Conservation (phyloP, 768 basidiomycete species). For the Tylopilus intermedius region DNA sequence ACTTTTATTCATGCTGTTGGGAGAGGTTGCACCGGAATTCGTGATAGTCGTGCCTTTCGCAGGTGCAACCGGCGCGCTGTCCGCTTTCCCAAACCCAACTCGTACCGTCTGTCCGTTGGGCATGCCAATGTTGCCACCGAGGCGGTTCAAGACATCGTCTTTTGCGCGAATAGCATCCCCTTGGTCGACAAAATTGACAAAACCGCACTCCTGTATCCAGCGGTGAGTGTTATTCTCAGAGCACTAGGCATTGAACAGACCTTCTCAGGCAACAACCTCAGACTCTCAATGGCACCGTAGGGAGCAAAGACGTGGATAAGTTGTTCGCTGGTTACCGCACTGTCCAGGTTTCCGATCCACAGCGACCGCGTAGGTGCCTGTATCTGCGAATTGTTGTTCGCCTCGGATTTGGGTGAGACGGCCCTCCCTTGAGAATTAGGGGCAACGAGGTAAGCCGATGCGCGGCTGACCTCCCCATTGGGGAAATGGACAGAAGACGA, state of each 20-base stretch:
- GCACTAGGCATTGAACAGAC: conserved; percentile 35
- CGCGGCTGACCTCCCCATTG: conserved; percentile 54
- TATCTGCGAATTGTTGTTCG: conserved; percentile 57
- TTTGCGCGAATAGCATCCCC: conserved; percentile 95
- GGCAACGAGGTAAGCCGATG: conserved; percentile 63
- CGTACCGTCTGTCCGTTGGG: conserved; percentile 94
- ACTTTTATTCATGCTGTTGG: conserved; percentile 48
- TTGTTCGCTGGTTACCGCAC: conserved; percentile 89
- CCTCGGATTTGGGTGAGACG: conserved; percentile 80
- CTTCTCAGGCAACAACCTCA: conserved; percentile 95
- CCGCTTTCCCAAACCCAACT: conserved; percentile 97
- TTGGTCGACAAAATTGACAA: conserved; percentile 97
- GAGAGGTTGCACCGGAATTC: conserved; percentile 61
- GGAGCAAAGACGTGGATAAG: conserved; percentile 93
- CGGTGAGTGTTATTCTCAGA: conserved; percentile 16
- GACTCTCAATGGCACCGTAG: conserved; percentile 95
- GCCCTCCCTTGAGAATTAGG: conserved; percentile 67
- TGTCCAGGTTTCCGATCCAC: conserved; percentile 98
- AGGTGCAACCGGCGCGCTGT: conserved; percentile 89
- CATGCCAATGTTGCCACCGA: conserved; percentile 92
- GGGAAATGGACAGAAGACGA: conserved; percentile 66
- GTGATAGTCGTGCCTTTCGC: conserved; percentile 66
- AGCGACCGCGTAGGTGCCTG: conserved; percentile 94
- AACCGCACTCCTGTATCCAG: conserved; percentile 81
- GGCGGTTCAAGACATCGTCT: conserved; percentile 93